A percentile compares a stretch with the other conserved stretches of the same genome.
These are phyloP conservation scores for Luffa acutangula DNA, from an alignment of 306 rosid species.

Conservation along the genomic window DNA sequence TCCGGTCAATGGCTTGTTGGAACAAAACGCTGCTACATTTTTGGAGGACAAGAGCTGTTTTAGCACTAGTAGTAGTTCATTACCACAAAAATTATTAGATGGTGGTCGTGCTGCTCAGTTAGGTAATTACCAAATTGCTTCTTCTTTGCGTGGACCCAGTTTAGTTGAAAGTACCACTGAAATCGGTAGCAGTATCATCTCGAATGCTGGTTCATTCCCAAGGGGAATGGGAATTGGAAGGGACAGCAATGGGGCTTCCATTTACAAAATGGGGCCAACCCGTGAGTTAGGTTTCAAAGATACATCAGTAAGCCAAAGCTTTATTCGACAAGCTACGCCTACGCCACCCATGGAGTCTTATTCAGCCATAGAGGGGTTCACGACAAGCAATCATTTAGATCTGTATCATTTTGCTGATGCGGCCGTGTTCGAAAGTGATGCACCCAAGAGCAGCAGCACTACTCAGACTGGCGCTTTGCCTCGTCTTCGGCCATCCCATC, in stretches of 20 bases:
- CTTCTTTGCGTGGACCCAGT: slow-evolving; percentile 25
- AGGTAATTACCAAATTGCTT: slow-evolving; percentile 21
- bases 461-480: neutral
- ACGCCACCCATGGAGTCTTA: slow-evolving; percentile 15
- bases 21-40: slow-evolving; percentile 24
- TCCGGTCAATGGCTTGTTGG: slow-evolving; percentile 22
- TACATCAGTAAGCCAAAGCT: slow-evolving; percentile 16
- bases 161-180: slow-evolving; percentile 20
- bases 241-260: neutral
- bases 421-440: slow-evolving; percentile 23
- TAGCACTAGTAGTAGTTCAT: slow-evolving; percentile 16
- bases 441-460: neutral
- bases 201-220: slow-evolving; percentile 20
- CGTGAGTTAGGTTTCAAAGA: slow-evolving; percentile 29
- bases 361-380: neutral
- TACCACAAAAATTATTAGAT: slow-evolving; percentile 5
- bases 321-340: slow-evolving; percentile 13
- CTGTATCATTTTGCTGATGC: slow-evolving; percentile 47
- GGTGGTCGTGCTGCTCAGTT: slow-evolving; percentile 7
- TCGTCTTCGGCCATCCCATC: neutral
- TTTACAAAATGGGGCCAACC: neutral
- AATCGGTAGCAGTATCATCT: neutral
- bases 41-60: slow-evolving; percentile 14
- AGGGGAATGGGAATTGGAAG: slow-evolving; percentile 17
- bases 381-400: slow-evolving; percentile 15